These are phyloP conservation scores for Rhododendron vialii DNA, from an alignment of 148 eudicot species.

Conservation along the genomic window DNA sequence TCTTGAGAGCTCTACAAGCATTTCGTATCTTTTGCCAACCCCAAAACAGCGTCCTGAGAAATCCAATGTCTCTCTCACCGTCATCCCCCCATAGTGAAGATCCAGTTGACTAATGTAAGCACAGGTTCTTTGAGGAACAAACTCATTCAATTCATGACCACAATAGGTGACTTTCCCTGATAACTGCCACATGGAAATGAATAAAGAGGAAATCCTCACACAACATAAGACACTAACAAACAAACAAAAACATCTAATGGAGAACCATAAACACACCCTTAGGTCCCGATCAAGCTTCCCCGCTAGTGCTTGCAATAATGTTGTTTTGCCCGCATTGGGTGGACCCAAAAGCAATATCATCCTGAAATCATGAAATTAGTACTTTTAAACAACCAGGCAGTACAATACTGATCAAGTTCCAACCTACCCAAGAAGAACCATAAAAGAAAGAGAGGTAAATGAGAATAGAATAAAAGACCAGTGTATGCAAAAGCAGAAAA, in stretches of 20 bases:
- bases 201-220: neutral
- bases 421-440: too few relatives aligned
- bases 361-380: constrained; percentile 15
- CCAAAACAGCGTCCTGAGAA: constrained; percentile 41
- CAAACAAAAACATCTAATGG: neutral
- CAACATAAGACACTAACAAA: neutral
- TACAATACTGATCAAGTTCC: too few relatives aligned
- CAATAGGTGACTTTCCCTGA: constrained; percentile 35
- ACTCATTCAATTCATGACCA: constrained; percentile 40
- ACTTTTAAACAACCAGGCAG: neutral
- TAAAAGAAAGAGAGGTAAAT: neutral
- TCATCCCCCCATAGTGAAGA: constrained; percentile 50
- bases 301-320: constrained; percentile 36
- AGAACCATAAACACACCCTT: constrained; percentile 14
- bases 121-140: constrained; percentile 43
- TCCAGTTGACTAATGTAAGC: constrained; percentile 46
- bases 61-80: constrained; percentile 46
- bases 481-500: neutral
- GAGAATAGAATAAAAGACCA: neutral
- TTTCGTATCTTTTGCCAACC: constrained; percentile 35
- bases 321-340: constrained; percentile 44
- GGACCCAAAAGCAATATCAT: constrained; percentile 46
- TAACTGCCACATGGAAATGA: constrained; percentile 7
- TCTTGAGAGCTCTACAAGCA: constrained; percentile 35
- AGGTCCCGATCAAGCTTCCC: constrained; percentile 36